Evolutionary conservation across 257 asterid genomes (phyloP), one percentile per base, ranked within the genome.

Genomic region (Nicotiana obtusifolia): DNA sequence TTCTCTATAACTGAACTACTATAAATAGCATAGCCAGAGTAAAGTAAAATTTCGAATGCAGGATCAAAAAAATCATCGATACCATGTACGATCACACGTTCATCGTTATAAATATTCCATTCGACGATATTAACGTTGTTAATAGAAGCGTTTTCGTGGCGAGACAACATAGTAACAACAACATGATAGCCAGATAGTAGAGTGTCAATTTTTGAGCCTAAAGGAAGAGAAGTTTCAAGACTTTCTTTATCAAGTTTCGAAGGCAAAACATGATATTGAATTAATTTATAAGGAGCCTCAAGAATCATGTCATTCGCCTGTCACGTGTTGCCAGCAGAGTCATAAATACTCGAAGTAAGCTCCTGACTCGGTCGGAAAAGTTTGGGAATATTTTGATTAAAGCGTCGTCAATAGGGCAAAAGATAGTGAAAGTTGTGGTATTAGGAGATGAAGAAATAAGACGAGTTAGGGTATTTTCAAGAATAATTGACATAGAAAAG

Each of bases 81-180:
- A 0, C 65, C 83, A 28, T 80, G 77, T 6, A 80, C 33, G 11
- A 64, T 64, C n/a, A 80, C 77, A 24, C n/a, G 47, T 15, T 31
- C 83, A 28, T 64, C 77, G 2, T 64, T 30, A 2, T 80, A 80
- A 1, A 80, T 10, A 30, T 80, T 13, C 77, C 83, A 80, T 35
- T 47, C 24, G 8, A 5, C 2, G 49, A 80, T 64, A n/a, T 80
- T 69, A 28, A 80, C 65, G 0, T 26, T 62, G 65, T 80, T 80
- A 6, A 80, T 64, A 33, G 77, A 80, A 22, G 26, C 4, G 4
- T 37, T 35, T 35, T 7, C 1, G 7, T 16, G 53, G 7, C 0
- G 28, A 41, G 59, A 20, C 16, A 79, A 59, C 8, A 28, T 14
- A 59, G 82, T 80, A 41, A 19, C 49, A 7, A 62, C 9, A 7